Percentiles rank a stretch among this genome's conserved stretches.
These are phyloP conservation scores for Daphne laureola DNA, from an alignment of 441 rosid genomes.

Conservation along the genomic window DNA sequence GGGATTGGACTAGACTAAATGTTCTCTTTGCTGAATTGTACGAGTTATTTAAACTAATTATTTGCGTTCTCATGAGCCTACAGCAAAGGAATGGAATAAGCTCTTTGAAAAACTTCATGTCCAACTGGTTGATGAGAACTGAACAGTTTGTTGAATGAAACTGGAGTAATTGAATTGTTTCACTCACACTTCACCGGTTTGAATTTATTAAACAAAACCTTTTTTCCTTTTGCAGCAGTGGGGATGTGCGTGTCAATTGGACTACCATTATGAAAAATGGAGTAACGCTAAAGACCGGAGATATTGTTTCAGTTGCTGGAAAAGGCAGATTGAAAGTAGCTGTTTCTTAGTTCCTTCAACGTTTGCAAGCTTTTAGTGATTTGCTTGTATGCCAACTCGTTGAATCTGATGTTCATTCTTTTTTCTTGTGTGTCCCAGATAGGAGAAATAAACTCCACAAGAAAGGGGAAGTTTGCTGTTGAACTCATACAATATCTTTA, in stretches of 20 bases:
- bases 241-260: conserved; percentile 87
- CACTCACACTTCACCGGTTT: not conserved
- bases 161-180: not conserved
- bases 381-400: too few relatives aligned
- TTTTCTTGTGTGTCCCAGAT: conserved; percentile 30
- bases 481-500: conserved; percentile 69
- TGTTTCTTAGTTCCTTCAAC: not conserved
- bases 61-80: too few relatives aligned
- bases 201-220: not conserved
- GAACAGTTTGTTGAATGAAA: not conserved
- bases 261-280: conserved; percentile 63
- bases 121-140: not conserved
- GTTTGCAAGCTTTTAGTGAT: too few relatives aligned
- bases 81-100: too few relatives aligned
- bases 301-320: conserved; percentile 75
- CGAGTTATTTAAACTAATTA: too few relatives aligned
- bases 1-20: too few relatives aligned
- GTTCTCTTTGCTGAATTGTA: too few relatives aligned
- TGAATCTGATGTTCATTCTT: not conserved
- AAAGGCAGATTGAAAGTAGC: conserved; percentile 79
- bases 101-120: too few relatives aligned
- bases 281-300: conserved; percentile 62
- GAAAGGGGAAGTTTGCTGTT: conserved; percentile 72
- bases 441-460: conserved; percentile 68
- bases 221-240: conserved; percentile 31